These are phyloP conservation scores for Prunus persica DNA, from an alignment of 306 rosid genomes.

Conservation along the genomic window DNA sequence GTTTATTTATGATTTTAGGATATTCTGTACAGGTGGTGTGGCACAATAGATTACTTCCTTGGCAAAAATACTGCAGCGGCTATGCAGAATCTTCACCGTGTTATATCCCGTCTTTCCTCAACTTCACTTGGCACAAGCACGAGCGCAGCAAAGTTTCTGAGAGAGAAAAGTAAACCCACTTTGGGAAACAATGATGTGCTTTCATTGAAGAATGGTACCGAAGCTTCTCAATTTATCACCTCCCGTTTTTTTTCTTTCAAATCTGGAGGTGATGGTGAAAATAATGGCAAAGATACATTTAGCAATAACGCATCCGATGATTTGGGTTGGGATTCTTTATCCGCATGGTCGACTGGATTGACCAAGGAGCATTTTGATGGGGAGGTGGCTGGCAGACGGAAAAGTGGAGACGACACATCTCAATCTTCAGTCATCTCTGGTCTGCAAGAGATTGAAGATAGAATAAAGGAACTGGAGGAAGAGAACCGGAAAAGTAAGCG, in stretches of 20 bases:
- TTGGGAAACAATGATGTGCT: slow-evolving; percentile 11
- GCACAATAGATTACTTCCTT: background rate
- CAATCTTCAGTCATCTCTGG: slow-evolving; percentile 29
- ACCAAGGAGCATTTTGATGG: slow-evolving; percentile 85
- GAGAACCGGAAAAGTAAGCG: slow-evolving; percentile 46
- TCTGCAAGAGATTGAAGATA: slow-evolving; percentile 60
- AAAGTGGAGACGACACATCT: slow-evolving; percentile 9
- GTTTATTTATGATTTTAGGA: background rate
- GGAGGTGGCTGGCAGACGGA: slow-evolving; percentile 29
- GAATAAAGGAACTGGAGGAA: slow-evolving; percentile 41
- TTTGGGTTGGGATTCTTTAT: background rate
- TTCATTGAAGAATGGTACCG: slow-evolving; percentile 9
- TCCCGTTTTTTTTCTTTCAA: slow-evolving; percentile 32
- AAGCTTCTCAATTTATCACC: slow-evolving; percentile 12
- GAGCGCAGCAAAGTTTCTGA: slow-evolving; percentile 21
- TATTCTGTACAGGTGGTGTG: background rate
- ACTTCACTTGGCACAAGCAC: slow-evolving; percentile 25
- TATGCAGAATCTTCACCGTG: slow-evolving; percentile 42
- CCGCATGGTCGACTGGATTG: slow-evolving; percentile 67
- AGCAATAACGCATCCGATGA: background rate
- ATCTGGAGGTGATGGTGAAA: slow-evolving; percentile 37
- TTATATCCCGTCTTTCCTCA: slow-evolving; percentile 29
- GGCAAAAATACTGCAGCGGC: background rate
- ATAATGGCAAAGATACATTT: slow-evolving; percentile 15
- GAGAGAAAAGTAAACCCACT: slow-evolving; percentile 19